Evolutionary conservation across 768 basidiomycete species (phyloP).

Genomic region (Austroboletus eburneus): DNA sequence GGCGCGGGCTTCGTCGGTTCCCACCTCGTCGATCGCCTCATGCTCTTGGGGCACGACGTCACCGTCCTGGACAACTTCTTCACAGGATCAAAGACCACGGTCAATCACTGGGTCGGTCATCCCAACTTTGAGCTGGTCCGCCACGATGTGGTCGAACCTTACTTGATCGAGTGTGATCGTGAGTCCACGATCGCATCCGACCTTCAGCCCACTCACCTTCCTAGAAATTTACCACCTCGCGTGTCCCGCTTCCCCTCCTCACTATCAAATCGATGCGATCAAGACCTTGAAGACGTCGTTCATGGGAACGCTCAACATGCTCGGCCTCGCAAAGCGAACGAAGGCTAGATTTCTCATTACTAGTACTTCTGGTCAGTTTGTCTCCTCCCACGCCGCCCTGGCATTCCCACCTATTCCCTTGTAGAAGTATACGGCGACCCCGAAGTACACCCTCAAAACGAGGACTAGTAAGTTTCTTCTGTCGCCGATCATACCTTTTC

Average conservation of each 20-base stretch:
- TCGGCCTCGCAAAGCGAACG: slow-evolving; percentile 93
- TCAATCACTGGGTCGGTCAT: slow-evolving; percentile 94
- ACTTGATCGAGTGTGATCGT: slow-evolving; percentile 99
- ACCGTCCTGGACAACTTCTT: slow-evolving; percentile 99
- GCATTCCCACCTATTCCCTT: slow-evolving; percentile 3
- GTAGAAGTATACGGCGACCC: slow-evolving; percentile 98
- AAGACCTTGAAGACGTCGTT: slow-evolving; percentile 99
- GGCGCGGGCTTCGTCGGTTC: slow-evolving; percentile 99
- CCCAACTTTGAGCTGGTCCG: slow-evolving; percentile 98
- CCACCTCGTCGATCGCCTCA: slow-evolving; percentile 94
- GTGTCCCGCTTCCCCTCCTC: slow-evolving; percentile 94
- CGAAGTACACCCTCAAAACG: slow-evolving; percentile 93
- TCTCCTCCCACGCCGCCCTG: background rate
- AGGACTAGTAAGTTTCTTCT: slow-evolving; percentile 74
- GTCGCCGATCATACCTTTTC: slow-evolving; percentile 5
- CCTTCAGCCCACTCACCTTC: background rate
- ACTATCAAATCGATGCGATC: slow-evolving; percentile 97
- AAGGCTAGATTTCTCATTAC: slow-evolving; percentile 96
- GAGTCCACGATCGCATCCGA: slow-evolving; percentile 23
- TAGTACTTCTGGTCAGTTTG: slow-evolving; percentile 79
- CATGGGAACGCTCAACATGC: slow-evolving; percentile 98
- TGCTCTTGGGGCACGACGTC: slow-evolving; percentile 97
- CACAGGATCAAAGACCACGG: slow-evolving; percentile 96
- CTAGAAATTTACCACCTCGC: slow-evolving; percentile 97
- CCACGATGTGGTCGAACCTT: slow-evolving; percentile 95